Conservation (phyloP, 352 stramenopile genomes). For the Plasmopara muralis region DNA sequence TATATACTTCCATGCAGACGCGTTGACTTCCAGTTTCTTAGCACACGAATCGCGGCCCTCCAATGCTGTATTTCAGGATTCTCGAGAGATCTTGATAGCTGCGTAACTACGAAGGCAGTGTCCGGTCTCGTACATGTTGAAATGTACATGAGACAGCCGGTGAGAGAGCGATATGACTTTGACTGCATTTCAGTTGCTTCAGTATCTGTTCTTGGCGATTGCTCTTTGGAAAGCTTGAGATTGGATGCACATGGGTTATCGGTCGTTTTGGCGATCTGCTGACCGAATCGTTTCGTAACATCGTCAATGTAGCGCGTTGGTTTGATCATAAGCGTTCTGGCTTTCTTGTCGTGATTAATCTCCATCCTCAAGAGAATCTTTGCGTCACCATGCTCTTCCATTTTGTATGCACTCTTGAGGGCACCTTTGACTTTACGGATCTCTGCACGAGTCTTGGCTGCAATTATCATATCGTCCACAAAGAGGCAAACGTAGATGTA, state of each 20-base stretch:
- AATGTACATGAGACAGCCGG: too few relatives aligned
- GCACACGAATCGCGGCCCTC: not conserved
- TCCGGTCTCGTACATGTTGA: not conserved
- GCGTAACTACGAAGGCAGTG: not conserved
- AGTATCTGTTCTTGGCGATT: too few relatives aligned
- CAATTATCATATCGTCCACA: not conserved
- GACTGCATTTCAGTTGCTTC: too few relatives aligned
- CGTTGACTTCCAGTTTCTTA: not conserved
- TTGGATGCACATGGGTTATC: constrained; percentile 13
- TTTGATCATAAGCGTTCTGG: constrained; percentile 1
- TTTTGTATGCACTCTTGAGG: constrained; percentile 1
- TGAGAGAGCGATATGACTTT: too few relatives aligned
- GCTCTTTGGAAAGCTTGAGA: too few relatives aligned
- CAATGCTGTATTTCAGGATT: not conserved
- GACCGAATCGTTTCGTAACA: constrained; percentile 1
- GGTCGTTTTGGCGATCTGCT: constrained; percentile 6
- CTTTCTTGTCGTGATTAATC: constrained; percentile 9
- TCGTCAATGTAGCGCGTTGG: constrained; percentile 4
- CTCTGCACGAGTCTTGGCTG: constrained; percentile 5
- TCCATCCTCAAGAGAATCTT: constrained; percentile 21
- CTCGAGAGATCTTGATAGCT: not conserved
- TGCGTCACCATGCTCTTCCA: constrained; percentile 14
- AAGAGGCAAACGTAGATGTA: constrained; percentile 13
- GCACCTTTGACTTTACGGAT: not conserved
- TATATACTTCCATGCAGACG: not conserved